Percentiles rank a stretch among this genome's conserved stretches.
Evolutionary conservation across 176 grass and related monocot species (phyloP).

Genomic region (Oryza meridionalis): DNA sequence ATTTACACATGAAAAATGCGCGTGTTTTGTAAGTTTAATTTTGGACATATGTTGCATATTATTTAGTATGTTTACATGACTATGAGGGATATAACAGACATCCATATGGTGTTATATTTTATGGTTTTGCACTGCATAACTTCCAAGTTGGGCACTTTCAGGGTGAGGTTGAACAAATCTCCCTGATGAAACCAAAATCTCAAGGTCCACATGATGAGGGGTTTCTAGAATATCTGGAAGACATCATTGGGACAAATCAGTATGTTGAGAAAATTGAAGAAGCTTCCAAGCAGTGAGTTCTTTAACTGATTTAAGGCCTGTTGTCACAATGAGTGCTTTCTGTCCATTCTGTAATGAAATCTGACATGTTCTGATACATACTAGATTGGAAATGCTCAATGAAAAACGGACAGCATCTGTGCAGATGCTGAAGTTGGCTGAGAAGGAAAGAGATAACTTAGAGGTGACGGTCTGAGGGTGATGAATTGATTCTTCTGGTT

Average conservation of each 20-base stretch:
- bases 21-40: not conserved
- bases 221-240: slow-evolving; percentile 97
- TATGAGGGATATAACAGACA: slow-evolving; percentile 5
- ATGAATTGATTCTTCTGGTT: slow-evolving; percentile 36
- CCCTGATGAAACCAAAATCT: slow-evolving; percentile 95
- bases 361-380: slow-evolving; percentile 2
- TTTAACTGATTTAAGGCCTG: not conserved
- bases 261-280: slow-evolving; percentile 98
- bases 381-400: slow-evolving; percentile 86
- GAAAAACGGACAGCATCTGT: slow-evolving; percentile 79
- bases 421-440: slow-evolving; percentile 93
- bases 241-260: slow-evolving; percentile 94
- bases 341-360: slow-evolving; percentile 39
- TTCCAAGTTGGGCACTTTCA: slow-evolving; percentile 47
- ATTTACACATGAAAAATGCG: slow-evolving; percentile 20
- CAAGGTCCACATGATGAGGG: slow-evolving; percentile 96
- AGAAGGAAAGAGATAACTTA: slow-evolving; percentile 97
- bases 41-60: slow-evolving; percentile 10
- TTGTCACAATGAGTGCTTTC: slow-evolving; percentile 15
- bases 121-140: slow-evolving; percentile 27
- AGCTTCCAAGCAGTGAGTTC: slow-evolving; percentile 91
- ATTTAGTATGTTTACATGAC: slow-evolving; percentile 8
- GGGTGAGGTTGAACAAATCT: slow-evolving; percentile 99
- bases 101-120: not conserved
- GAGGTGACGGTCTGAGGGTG: slow-evolving; percentile 60